These are phyloP conservation scores for Nicotiana tomentosiformis DNA, from an alignment of 257 asterid species.

Conservation along the genomic window DNA sequence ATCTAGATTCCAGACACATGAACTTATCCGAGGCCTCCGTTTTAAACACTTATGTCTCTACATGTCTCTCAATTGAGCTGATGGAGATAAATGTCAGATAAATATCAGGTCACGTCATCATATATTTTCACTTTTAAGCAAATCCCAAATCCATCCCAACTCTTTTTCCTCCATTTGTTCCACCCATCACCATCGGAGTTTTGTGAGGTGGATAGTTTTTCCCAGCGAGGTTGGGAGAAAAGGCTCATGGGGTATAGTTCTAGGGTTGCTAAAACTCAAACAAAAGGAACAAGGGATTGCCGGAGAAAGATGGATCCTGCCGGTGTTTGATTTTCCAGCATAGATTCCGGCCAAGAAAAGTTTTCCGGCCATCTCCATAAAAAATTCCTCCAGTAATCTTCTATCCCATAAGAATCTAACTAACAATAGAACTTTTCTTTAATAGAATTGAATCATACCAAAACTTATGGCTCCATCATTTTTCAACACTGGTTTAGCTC, in stretches of 20 bases:
- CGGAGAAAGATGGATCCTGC: neutral
- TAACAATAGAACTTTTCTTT: neutral
- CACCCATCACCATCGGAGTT: neutral
- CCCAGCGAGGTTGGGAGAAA: neutral
- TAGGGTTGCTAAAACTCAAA: neutral
- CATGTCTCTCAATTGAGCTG: neutral
- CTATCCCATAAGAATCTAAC: neutral
- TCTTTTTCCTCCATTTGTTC: neutral
- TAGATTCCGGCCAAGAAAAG: neutral
- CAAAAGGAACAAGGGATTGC: neutral
- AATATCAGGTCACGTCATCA: neutral
- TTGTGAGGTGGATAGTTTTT: neutral
- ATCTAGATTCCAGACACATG: neutral
- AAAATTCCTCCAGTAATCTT: neutral
- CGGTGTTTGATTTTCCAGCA: neutral
- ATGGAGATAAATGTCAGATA: neutral
- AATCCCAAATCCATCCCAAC: neutral
- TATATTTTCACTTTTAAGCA: neutral
- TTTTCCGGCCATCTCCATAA: neutral
- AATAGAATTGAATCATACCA: neutral
- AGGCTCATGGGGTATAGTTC: neutral
- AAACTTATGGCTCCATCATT: neutral
- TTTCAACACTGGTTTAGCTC: neutral
- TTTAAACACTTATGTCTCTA: neutral
- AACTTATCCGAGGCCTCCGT: neutral